phyloP scores from a whole-genome alignment of 2,329 filamentous ascomycete genomes.

The Pestalotiopsis sp. region DNA sequence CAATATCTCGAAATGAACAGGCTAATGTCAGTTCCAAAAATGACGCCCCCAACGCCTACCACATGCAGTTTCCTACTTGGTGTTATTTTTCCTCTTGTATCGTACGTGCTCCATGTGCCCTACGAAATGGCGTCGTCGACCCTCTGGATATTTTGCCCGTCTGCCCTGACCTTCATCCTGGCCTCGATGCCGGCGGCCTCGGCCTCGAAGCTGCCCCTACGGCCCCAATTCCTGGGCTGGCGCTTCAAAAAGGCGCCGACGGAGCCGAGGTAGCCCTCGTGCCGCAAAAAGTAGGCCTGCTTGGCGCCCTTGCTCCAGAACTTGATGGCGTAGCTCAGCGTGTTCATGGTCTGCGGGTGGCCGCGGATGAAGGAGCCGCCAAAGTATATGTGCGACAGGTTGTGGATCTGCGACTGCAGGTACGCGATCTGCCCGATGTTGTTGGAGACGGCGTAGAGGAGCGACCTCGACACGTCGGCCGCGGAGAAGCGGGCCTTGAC shows the following conservation, averaged over 20 bases:
- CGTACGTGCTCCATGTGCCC: background rate
- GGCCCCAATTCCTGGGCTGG: slow-evolving; percentile 89
- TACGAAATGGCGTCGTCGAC: slow-evolving; percentile 11
- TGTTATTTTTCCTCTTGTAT: background rate
- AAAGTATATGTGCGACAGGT: slow-evolving; percentile 92
- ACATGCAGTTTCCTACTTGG: background rate
- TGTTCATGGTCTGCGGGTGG: slow-evolving; percentile 97
- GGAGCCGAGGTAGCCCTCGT: slow-evolving; percentile 92
- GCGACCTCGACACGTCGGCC: slow-evolving; percentile 85
- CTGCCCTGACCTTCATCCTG: slow-evolving; percentile 23
- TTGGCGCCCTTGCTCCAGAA: slow-evolving; percentile 96
- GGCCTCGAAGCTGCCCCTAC: slow-evolving; percentile 73
- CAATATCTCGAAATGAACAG: background rate
- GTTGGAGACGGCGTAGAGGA: slow-evolving; percentile 95
- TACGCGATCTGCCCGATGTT: slow-evolving; percentile 98
- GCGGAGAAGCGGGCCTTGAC: slow-evolving; percentile 64
- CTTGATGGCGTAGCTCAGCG: slow-evolving; percentile 91
- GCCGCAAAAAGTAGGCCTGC: slow-evolving; percentile 92
- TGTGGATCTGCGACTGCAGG: slow-evolving; percentile 94
- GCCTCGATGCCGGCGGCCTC: slow-evolving; percentile 37
- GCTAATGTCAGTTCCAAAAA: background rate
- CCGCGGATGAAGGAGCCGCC: slow-evolving; percentile 96
- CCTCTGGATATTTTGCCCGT: background rate
- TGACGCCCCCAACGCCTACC: background rate
- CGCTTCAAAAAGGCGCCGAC: slow-evolving; percentile 93